A percentile compares a stretch with the other conserved stretches of the same genome.
Evolutionary conservation across 371 early-diverging fungal genomes (phyloP).

Genomic region (Ordospora colligata): DNA sequence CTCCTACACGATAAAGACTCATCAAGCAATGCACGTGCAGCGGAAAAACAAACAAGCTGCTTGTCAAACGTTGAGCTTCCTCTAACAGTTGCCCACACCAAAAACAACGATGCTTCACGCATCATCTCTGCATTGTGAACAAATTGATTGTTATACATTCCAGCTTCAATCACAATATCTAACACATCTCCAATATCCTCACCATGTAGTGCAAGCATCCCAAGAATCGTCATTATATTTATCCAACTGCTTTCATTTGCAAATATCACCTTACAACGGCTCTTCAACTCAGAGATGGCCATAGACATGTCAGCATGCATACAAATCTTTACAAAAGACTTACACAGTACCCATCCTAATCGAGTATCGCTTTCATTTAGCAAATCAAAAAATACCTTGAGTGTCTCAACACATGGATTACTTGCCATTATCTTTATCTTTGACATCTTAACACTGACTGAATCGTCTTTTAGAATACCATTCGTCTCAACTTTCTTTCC

Average conservation of each 20-base stretch:
- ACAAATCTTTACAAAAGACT: constrained; percentile 16
- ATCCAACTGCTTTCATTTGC: constrained; percentile 43
- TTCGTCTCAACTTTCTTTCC: background rate
- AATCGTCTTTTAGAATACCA: background rate
- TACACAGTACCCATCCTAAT: constrained; percentile 39
- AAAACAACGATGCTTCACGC: constrained; percentile 37
- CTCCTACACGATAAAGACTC: constrained; percentile 10
- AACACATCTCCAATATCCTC: background rate
- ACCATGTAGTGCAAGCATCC: constrained; percentile 7
- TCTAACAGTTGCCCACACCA: constrained; percentile 27
- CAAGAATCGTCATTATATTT: constrained; percentile 31
- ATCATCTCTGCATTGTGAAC: constrained; percentile 4
- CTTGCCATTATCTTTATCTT: constrained; percentile 29
- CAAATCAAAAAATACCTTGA: background rate
- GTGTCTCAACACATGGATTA: background rate
- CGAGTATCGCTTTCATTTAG: constrained; percentile 29
- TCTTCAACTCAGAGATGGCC: background rate
- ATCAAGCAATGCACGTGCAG: constrained; percentile 17
- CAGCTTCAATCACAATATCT: background rate
- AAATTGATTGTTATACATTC: constrained; percentile 21
- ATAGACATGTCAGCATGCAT: background rate
- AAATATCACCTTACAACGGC: constrained; percentile 14
- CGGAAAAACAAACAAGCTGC: background rate
- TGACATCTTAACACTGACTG: background rate
- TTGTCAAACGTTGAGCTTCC: background rate